A percentile compares a stretch with the other conserved stretches of the same genome.
Conservation (phyloP, 257 asterid species). For the Rehmannia glutinosa region DNA sequence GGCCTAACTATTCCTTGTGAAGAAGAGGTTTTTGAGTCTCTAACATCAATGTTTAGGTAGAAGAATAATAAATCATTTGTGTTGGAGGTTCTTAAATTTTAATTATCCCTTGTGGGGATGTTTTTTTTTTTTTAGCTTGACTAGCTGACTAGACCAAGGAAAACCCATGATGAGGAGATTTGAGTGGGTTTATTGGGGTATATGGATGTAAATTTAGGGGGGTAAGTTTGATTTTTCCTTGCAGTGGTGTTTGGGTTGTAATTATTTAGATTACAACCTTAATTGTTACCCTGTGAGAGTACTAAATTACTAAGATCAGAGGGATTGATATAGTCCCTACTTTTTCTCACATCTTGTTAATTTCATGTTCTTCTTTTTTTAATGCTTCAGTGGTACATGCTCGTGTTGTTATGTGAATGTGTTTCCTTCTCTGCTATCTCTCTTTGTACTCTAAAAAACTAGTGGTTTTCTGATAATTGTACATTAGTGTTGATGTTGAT, state of each 20-base stretch:
- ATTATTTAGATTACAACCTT: constrained; percentile 12
- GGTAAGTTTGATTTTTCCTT: constrained; percentile 36
- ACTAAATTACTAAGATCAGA: neutral
- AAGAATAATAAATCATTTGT: neutral
- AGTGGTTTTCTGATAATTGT: no score
- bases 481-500: no score
- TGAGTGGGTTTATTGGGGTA: neutral
- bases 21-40: constrained; percentile 38
- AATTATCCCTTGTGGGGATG: neutral
- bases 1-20: constrained; percentile 58
- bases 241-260: constrained; percentile 49
- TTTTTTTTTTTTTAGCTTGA: neutral
- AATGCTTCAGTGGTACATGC: no score
- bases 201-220: constrained; percentile 37
- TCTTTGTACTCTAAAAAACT: no score
- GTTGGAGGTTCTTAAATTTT: neutral
- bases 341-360: no score
- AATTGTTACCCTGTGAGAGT: constrained; percentile 47
- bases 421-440: no score
- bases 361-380: no score
- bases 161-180: neutral
- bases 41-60: constrained; percentile 34
- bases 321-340: neutral
- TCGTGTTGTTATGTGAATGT: no score
- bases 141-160: constrained; percentile 7